Percentiles rank a stretch among this genome's conserved stretches.
Evolutionary conservation across 2,329 filamentous ascomycete species (phyloP).

Genomic region (Keithomyces neogunnii): DNA sequence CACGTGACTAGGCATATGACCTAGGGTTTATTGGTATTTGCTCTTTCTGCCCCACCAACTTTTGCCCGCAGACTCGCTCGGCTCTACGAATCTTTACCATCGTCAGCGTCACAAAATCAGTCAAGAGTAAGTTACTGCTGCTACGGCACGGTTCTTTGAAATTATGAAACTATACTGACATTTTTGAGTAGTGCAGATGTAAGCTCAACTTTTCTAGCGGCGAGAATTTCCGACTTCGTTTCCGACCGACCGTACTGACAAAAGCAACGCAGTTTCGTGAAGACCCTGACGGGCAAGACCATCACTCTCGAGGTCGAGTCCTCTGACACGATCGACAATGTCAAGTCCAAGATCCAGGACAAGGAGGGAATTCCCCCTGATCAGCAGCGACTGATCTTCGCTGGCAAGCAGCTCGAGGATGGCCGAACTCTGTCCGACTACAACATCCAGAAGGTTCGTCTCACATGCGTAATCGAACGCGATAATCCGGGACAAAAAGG

Average conservation of each 20-base stretch:
- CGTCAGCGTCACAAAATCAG: constrained; percentile 41
- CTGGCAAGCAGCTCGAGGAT: constrained; percentile 98
- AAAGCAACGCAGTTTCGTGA: constrained; percentile 73
- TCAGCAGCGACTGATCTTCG: constrained; percentile 98
- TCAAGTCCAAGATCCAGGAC: constrained; percentile 99
- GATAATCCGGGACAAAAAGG: no score
- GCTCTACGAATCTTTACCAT: constrained; percentile 28
- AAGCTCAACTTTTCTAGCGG: constrained; percentile 35
- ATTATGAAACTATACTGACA: constrained; percentile 35
- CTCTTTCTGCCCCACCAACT: constrained; percentile 34
- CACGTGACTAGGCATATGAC: constrained; percentile 24
- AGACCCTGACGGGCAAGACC: constrained; percentile 99
- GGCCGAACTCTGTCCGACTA: constrained; percentile 94
- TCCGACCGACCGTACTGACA: constrained; percentile 19
- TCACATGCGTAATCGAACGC: background rate
- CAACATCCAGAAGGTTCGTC: constrained; percentile 95
- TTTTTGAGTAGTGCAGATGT: constrained; percentile 73
- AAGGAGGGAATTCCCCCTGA: constrained; percentile 98
- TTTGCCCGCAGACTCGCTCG: constrained; percentile 27
- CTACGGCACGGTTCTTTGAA: background rate
- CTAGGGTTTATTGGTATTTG: constrained; percentile 28
- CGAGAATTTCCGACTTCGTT: background rate
- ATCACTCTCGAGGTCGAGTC: constrained; percentile 99
- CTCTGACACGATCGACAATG: constrained; percentile 98
- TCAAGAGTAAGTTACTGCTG: constrained; percentile 47